Conservation (phyloP, 2,329 filamentous ascomycete genomes). For the Trichoderma pleuroti region DNA sequence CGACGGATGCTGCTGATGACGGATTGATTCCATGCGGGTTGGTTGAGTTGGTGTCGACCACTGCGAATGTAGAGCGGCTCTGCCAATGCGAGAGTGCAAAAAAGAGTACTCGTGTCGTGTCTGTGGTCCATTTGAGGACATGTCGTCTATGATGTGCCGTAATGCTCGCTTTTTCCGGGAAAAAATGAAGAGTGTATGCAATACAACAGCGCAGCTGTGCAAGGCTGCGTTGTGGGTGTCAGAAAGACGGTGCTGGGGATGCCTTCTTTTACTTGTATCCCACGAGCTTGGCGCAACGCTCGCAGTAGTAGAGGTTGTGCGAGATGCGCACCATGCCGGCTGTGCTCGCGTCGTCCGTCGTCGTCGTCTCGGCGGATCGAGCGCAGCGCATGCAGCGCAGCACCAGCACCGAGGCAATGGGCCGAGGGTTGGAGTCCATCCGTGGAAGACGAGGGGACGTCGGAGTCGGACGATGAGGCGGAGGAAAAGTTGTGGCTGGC, state of each 20-base stretch:
- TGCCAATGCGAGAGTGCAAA: not conserved
- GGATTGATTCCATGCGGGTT: not conserved
- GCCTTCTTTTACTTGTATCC: conserved; percentile 51
- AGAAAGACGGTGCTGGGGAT: not conserved
- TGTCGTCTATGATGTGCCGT: not conserved
- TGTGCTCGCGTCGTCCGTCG: conserved; percentile 55
- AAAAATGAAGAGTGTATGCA: not conserved
- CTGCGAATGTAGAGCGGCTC: not conserved
- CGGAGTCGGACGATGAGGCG: conserved; percentile 40
- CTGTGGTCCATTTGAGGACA: not conserved
- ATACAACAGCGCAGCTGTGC: not conserved
- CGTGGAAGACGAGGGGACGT: conserved; percentile 42
- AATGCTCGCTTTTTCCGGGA: not conserved
- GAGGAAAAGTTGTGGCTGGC: conserved; percentile 26
- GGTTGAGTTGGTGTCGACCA: not conserved
- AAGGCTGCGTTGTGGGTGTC: not conserved
- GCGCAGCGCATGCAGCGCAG: conserved; percentile 62
- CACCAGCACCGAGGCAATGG: conserved; percentile 54
- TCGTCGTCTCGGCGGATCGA: conserved; percentile 57
- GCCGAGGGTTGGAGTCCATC: conserved; percentile 47
- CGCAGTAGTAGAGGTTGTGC: conserved; percentile 64
- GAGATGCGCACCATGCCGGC: conserved; percentile 63
- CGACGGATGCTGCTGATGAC: not conserved
- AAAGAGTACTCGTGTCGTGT: not conserved
- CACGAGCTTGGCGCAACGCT: conserved; percentile 59